Base-by-base conservation (phyloP, 2,329 filamentous ascomycete species). In the Penicillium sp. region DNA sequence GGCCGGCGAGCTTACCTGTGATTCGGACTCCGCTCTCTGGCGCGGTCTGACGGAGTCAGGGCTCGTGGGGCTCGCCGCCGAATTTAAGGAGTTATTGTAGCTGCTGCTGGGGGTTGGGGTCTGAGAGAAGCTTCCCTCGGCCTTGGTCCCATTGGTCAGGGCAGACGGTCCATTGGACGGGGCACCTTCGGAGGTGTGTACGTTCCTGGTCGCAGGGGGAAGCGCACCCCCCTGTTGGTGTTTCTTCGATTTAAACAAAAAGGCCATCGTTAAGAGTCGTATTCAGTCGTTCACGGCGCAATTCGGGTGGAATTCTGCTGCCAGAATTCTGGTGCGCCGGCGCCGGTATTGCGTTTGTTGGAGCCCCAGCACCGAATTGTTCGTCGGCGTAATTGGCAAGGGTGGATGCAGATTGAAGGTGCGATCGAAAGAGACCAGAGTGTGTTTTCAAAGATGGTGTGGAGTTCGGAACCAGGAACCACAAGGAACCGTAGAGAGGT, bases 181-280 rank as follows among this genome's bases (percentile, higher is more conserved):
- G 40, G 75, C 68, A 44, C 79, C 84, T 68, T 85, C 82, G 44
- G 83, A 81, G 20, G 81, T 83, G 56, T 81, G 77, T 51, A 84
- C 77, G 56, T 84, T 82, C 66, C 83, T 77, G 22, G 79, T 78
- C 49, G 81, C 80, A n/a, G 81, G 73, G 43, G 83, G 82, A 29
- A 84, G 75, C 20, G 64, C 60, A 40, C 76, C 75, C 62, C 65
- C 61, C 55, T 85, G 83, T 73, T 88, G 86, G 69, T 84, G 82
- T 76, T 90, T 91, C 77, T 91, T 92, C 54, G 87, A 89, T 74
- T 90, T 90, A 80, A 92, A 92, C 59, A 92, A 82, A 75, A 92
- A 92, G 63, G 89, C 86, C 89, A 92, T 92, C 75, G 74, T 80
- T 62, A 65, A 63, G 52, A 53, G 55, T 72, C 70, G 63, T 72